Base-by-base conservation (phyloP, 192 early-diverging fungal genomes). In the Linnemannia elongata region DNA sequence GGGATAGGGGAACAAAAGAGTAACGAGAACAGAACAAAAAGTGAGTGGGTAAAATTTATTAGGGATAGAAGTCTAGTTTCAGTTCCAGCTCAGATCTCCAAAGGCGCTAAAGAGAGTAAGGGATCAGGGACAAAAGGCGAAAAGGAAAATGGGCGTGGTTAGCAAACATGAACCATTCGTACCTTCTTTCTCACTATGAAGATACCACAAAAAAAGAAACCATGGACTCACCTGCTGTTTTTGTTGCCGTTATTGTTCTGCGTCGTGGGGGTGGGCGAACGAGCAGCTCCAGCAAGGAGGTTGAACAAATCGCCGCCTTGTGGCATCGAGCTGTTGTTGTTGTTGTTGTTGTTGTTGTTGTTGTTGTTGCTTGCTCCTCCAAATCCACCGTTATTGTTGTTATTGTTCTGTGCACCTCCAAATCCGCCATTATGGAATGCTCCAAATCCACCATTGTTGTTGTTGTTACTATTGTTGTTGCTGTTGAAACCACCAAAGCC, bases 21-120 rank as follows among this genome's bases (percentile, higher is more conserved):
- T 17, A 2, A 27, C 47, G 36, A 44, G 30, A 24, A 69, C 35
- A 38, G 27, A 1, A n/a, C n/a, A 75, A 27, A 35, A 38, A 55
- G 42, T 35, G 9, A 54, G 20, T 13, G 73, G 22, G 74, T 54
- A 41, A 47, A 45, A 45, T 45, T 45, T 73, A 41, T 45, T 30
- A 45, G 45, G 27, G 45, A 30, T 8, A 33, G 45, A 57, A 6
- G n/a, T 57, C 55, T 39, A 36, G 38, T 41, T 52, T 38, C 78
- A 87, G 76, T 87, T 87, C 85, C 85, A 87, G 20, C 76, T 74
- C 6, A 87, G 76, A 76, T 87, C 85, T 7, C 80, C 76, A 75
- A 87, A 87, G 2, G 84, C 84, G 70, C 84, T 87, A 36, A 22
- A 39, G n/a, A 0, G 2, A 70, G 41, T n/a, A 33, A 36, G 9